These are phyloP conservation scores for Lipomyces kockii DNA, from an alignment of 805 yeast species.

Conservation along the genomic window DNA sequence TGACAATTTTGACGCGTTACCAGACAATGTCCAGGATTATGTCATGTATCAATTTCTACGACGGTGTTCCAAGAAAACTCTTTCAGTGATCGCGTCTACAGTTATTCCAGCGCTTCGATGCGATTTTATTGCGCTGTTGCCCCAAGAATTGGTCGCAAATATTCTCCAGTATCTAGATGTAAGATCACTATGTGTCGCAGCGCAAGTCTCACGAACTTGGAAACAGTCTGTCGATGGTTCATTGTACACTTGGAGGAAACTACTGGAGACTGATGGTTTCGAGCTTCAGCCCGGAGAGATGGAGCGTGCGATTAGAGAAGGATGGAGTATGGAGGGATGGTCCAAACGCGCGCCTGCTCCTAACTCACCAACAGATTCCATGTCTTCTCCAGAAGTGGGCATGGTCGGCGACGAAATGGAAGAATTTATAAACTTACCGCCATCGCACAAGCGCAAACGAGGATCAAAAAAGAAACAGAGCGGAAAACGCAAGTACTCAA, in stretches of 20 bases:
- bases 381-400: not conserved
- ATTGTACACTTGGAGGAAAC: conserved; percentile 69
- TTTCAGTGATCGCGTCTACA: conserved; percentile 61
- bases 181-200: conserved; percentile 61
- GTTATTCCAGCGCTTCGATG: conserved; percentile 64
- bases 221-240: conserved; percentile 62
- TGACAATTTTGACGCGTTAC: conserved; percentile 48
- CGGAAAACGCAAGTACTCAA: not conserved
- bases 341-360: not conserved
- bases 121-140: conserved; percentile 73
- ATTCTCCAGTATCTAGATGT: conserved; percentile 70
- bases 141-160: conserved; percentile 71
- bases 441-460: conserved; percentile 1
- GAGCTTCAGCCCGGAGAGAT: conserved; percentile 55
- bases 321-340: conserved; percentile 42
- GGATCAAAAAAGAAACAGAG: not conserved
- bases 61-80: conserved; percentile 60
- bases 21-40: conserved; percentile 55
- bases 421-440: not conserved
- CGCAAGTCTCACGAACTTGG: conserved; percentile 76
- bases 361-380: not conserved
- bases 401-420: not conserved
- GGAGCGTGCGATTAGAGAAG: conserved; percentile 45
- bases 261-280: conserved; percentile 66
- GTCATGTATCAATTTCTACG: conserved; percentile 61